A percentile compares a stretch with the other conserved stretches of the same genome.
These are phyloP conservation scores for Candida xiaguanensis DNA, from an alignment of 805 yeast species.

Conservation along the genomic window DNA sequence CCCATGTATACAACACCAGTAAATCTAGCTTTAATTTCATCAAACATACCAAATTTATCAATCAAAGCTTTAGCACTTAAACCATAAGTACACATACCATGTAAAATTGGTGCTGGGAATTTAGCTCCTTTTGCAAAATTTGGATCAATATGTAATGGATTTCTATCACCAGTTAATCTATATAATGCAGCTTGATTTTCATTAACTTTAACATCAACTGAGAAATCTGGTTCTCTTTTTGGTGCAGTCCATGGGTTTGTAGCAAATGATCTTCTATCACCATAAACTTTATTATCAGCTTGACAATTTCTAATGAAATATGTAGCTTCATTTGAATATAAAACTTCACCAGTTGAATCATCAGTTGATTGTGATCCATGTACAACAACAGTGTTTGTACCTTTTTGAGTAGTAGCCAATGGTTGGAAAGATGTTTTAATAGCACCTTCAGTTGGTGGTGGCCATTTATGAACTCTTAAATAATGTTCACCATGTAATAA, in stretches of 20 bases:
- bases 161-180: constrained; percentile 89
- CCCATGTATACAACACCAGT: constrained; percentile 94
- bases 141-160: constrained; percentile 95
- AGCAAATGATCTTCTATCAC: constrained; percentile 57
- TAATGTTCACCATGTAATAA: constrained; percentile 95
- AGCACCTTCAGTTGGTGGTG: constrained; percentile 69
- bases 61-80: constrained; percentile 69
- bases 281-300: constrained; percentile 47
- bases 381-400: constrained; percentile 75
- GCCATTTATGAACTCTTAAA: constrained; percentile 68
- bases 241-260: constrained; percentile 63
- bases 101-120: constrained; percentile 83
- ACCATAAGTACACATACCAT: constrained; percentile 89
- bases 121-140: constrained; percentile 82
- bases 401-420: constrained; percentile 77
- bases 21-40: constrained; percentile 86
- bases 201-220: constrained; percentile 51
- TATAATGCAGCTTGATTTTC: constrained; percentile 83
- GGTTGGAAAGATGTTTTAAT: constrained; percentile 63
- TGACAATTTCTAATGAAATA: constrained; percentile 76
- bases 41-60: constrained; percentile 77
- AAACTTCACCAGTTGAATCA: constrained; percentile 57
- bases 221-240: constrained; percentile 61
- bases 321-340: constrained; percentile 81
- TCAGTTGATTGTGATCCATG: constrained; percentile 72